Evolutionary conservation across 352 stramenopile species (phyloP).

Genomic region (Globisporangium recalcitrans): DNA sequence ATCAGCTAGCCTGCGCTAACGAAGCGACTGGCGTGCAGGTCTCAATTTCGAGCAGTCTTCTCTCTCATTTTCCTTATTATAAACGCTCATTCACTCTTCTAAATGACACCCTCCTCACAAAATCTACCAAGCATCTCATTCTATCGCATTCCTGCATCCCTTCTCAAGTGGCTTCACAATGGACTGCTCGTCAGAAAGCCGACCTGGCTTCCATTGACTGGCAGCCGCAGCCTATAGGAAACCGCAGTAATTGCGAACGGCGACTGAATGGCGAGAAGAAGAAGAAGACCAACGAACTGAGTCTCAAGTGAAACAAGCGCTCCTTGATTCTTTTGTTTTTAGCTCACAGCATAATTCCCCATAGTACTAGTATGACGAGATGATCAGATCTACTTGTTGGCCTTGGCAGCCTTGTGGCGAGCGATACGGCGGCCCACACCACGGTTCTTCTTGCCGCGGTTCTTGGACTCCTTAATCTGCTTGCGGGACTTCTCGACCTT

Average conservation of each 20-base stretch:
- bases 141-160: not conserved
- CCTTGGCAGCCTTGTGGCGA: constrained; percentile 99
- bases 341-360: constrained; percentile 23
- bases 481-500: constrained; percentile 98
- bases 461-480: constrained; percentile 99
- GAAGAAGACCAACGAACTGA: not conserved
- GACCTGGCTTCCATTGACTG: not conserved
- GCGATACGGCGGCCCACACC: constrained; percentile 97
- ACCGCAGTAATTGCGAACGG: no score
- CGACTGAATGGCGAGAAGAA: not conserved
- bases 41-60: constrained; percentile 7
- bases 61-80: not conserved
- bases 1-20: constrained; percentile 28
- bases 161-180: not conserved
- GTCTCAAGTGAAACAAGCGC: constrained; percentile 8
- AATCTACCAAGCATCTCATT: not conserved
- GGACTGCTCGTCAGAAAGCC: not conserved
- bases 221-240: no score
- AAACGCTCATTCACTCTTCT: not conserved
- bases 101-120: no score
- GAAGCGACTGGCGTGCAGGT: not conserved
- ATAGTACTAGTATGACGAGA: constrained; percentile 19
- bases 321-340: constrained; percentile 18
- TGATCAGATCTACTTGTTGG: constrained; percentile 86
- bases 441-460: constrained; percentile 97